Percentiles rank a stretch among this genome's conserved stretches.
phyloP scores from a whole-genome alignment of 208 protist species.

The Leishmania tarentolae region DNA sequence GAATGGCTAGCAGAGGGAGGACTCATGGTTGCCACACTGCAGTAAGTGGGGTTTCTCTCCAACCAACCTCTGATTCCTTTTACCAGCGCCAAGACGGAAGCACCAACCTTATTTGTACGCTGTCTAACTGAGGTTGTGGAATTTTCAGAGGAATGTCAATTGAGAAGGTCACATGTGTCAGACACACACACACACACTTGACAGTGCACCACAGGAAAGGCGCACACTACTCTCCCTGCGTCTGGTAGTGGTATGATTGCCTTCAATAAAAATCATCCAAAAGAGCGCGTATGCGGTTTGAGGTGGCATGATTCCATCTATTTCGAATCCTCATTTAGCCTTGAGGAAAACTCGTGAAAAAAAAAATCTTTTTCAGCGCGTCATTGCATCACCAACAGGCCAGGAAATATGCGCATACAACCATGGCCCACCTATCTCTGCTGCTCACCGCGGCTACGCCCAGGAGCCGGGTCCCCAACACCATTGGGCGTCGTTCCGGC shows the following conservation, averaged over 20 bases:
- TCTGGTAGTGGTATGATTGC: background rate
- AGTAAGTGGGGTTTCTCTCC: background rate
- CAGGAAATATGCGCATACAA: background rate
- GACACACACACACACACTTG: background rate
- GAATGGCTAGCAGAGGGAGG: background rate
- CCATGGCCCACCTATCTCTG: background rate
- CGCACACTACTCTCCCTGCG: background rate
- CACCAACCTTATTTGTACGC: background rate
- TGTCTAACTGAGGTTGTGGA: background rate
- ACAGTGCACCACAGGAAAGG: background rate
- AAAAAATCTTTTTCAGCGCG: background rate
- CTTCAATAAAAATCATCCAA: background rate
- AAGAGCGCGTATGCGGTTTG: background rate
- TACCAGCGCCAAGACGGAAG: background rate
- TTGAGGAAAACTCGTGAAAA: background rate
- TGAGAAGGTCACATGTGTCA: background rate
- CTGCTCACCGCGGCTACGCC: background rate
- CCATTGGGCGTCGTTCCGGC: background rate
- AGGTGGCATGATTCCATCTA: background rate
- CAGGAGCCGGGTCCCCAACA: background rate
- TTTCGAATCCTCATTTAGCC: conserved; percentile 5
- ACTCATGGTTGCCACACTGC: background rate
- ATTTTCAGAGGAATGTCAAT: background rate
- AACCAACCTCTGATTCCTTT: background rate
- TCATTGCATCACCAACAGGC: background rate